These are phyloP conservation scores for Pichia sp. DNA, from an alignment of 1,139 yeast genomes.

Conservation along the genomic window DNA sequence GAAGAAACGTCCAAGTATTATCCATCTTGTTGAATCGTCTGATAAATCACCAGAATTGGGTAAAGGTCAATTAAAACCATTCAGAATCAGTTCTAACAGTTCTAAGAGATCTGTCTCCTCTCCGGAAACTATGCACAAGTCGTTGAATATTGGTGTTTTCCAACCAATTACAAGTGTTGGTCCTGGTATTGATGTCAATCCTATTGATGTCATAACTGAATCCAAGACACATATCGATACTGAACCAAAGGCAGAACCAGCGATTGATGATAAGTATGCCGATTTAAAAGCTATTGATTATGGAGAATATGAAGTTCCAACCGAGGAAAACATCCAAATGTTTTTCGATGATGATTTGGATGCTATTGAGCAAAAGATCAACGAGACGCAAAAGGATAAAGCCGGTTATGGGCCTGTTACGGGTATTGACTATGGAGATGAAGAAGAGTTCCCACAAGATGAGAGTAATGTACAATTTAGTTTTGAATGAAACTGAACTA, in stretches of 20 bases:
- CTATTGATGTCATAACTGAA: neutral
- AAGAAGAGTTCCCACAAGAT: conserved; percentile 32
- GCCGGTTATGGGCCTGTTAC: conserved; percentile 19
- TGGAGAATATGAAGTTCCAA: conserved; percentile 26
- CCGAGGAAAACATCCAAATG: conserved; percentile 32
- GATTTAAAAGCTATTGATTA: conserved; percentile 17
- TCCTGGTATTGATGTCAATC: neutral
- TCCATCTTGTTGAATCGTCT: neutral
- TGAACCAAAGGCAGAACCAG: no score
- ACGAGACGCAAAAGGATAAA: conserved; percentile 12
- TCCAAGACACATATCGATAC: no score
- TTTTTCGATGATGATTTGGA: conserved; percentile 27
- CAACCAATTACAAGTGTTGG: conserved; percentile 7
- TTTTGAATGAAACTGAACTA: conserved; percentile 21
- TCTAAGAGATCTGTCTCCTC: neutral
- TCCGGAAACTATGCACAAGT: conserved; percentile 12
- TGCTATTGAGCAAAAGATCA: conserved; percentile 11
- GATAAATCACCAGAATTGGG: conserved; percentile 3
- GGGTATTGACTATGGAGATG: conserved; percentile 30
- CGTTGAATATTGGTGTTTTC: conserved; percentile 18
- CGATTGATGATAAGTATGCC: neutral
- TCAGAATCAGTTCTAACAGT: conserved; percentile 11
- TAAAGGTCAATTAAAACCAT: conserved; percentile 11
- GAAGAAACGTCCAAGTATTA: neutral
- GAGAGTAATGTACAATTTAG: conserved; percentile 28